Base-by-base conservation (phyloP, 1,284 basidiomycete genomes). In the Papiliotrema laurentii region DNA sequence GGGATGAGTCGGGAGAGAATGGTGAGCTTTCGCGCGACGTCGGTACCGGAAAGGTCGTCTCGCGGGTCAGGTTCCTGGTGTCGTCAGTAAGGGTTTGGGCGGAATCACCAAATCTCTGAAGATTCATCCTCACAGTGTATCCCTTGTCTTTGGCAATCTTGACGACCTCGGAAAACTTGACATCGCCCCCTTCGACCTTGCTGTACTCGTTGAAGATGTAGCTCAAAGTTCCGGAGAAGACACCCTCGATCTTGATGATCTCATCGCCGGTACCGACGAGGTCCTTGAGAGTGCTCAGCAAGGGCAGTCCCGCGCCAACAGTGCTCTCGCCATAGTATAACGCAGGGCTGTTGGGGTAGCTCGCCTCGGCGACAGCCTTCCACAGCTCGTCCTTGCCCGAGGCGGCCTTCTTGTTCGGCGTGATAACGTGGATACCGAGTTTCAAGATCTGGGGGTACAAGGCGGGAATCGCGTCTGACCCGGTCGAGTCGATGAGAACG, bases 181-280 rank as follows among this genome's bases (percentile, higher is more conserved):
- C 71, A 52, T 69, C 58, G 21, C 66, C 59, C 33, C 69, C 69
- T 49, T 67, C 67, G 33, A 61, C 60, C 53, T 70, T 72, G 4
- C 87, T 90, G 72, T 92, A 99, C 60, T 92, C 85, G 76, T 98
- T 98, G 80, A 99, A 99, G 75, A 99, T 97, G 78, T 98, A 99
- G 68, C 87, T 90, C 78, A 99, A 83, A 0, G 94, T 99, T 3
- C 94, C 94, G 7, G 87, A 91, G 72, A 75, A 74, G n/a, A 75
- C 73, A 28, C 80, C 80, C 63, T 81, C 79, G 51, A 81, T 77
- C 66, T 78, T 78, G 44, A 71, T 68, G 45, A 81, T 75, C 65
- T 89, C 85, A 71, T 98, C 96, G 4, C 94, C 94, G 3, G 93
- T 97, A 33, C 81, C 81, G 11, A 98, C 81, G 46, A 98, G 75